phyloP scores from a whole-genome alignment of 1,139 yeast genomes.

The Diutina sp. region DNA sequence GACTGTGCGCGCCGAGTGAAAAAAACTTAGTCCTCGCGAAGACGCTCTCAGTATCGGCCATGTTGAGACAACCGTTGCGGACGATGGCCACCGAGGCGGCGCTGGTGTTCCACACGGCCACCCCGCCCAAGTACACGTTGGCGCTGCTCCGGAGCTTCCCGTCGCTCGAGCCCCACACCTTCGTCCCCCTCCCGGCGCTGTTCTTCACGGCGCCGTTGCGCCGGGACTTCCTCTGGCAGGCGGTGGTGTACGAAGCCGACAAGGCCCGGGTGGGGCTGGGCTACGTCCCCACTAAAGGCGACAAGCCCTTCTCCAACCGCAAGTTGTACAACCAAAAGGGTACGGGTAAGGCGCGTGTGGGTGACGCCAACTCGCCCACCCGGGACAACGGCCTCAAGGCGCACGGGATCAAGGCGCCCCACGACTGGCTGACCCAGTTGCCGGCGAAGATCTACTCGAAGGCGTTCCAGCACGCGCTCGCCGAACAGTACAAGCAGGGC shows the following conservation, averaged over 20 bases:
- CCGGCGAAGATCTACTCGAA: slow-evolving; percentile 61
- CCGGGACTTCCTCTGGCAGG: slow-evolving; percentile 88
- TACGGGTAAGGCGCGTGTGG: slow-evolving; percentile 88
- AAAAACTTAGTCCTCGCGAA: slow-evolving; percentile 9
- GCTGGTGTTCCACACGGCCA: slow-evolving; percentile 6
- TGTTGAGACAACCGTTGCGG: slow-evolving; percentile 3
- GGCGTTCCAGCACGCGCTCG: slow-evolving; percentile 74
- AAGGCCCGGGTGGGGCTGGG: slow-evolving; percentile 81
- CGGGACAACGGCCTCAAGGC: slow-evolving; percentile 88
- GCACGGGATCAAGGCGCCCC: slow-evolving; percentile 81
- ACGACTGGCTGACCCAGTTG: slow-evolving; percentile 76
- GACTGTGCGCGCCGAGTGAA: neutral
- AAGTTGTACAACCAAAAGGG: slow-evolving; percentile 89
- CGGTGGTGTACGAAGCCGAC: slow-evolving; percentile 88
- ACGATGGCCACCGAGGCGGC: slow-evolving; percentile 2
- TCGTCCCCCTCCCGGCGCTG: slow-evolving; percentile 61
- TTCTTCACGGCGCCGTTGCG: slow-evolving; percentile 67
- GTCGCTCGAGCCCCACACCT: slow-evolving; percentile 68
- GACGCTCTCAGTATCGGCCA: slow-evolving; percentile 4
- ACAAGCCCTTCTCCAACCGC: slow-evolving; percentile 73
- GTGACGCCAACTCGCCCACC: slow-evolving; percentile 91
- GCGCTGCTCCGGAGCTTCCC: slow-evolving; percentile 83
- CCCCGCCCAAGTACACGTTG: slow-evolving; percentile 64
- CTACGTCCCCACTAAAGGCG: slow-evolving; percentile 75
- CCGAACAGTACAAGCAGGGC: slow-evolving; percentile 69